Evolutionary conservation across 192 early-diverging fungal genomes (phyloP).

Genomic region (Phycomyces blakesleeanus): DNA sequence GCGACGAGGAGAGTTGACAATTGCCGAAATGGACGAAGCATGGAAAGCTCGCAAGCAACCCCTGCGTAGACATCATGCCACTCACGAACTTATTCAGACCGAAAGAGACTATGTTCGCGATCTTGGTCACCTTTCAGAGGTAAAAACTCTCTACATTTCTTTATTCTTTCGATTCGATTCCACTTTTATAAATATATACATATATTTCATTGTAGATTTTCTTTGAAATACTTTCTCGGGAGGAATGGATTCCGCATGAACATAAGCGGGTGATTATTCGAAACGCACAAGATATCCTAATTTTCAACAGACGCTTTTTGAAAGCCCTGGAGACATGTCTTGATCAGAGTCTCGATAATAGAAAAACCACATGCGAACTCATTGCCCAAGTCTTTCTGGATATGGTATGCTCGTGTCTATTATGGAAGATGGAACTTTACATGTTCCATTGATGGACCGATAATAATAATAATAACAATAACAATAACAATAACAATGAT

Average conservation of each 20-base stretch:
- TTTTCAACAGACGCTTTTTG: conserved; percentile 18
- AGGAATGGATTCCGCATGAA: conserved; percentile 24
- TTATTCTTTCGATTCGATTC: not conserved
- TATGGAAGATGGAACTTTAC: too few relatives aligned
- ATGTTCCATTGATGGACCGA: too few relatives aligned
- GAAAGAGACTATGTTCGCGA: conserved; percentile 30
- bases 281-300: conserved; percentile 19
- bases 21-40: not conserved
- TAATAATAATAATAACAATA: too few relatives aligned
- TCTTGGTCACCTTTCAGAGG: conserved; percentile 27
- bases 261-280: conserved; percentile 23
- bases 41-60: not conserved
- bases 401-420: conserved; percentile 7
- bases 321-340: conserved; percentile 10
- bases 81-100: conserved; percentile 32
- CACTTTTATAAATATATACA: not conserved
- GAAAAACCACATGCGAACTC: conserved; percentile 1
- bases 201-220: conserved; percentile 2
- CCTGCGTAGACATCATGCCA: conserved; percentile 17
- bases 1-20: not conserved
- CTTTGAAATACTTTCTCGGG: conserved; percentile 10
- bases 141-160: conserved; percentile 13
- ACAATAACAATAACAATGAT: not conserved
- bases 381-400: conserved; percentile 22
- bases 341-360: not conserved